Evolutionary conservation across 2,329 filamentous ascomycete genomes (phyloP).

Genomic region (Uncinocarpus reesii): DNA sequence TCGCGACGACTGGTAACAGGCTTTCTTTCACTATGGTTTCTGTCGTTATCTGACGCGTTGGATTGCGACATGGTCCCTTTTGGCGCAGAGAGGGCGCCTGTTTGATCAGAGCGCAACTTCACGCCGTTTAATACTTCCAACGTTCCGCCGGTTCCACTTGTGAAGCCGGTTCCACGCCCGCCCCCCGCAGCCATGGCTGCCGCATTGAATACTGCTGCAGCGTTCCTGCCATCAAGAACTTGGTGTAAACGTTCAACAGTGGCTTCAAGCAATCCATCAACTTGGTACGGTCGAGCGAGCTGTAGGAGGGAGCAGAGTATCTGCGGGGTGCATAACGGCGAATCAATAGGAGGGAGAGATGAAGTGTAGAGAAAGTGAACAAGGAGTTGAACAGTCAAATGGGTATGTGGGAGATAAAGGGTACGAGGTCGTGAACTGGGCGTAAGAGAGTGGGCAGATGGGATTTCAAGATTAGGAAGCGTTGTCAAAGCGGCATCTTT

Average conservation of each 20-base stretch:
- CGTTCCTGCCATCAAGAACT: constrained; percentile 83
- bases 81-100: constrained; percentile 1
- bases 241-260: constrained; percentile 84
- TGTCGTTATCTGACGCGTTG: constrained; percentile 33
- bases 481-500: constrained; percentile 4
- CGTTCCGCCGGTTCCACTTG: constrained; percentile 43
- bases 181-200: constrained; percentile 96
- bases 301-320: constrained; percentile 92
- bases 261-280: constrained; percentile 85
- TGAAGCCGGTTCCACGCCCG: constrained; percentile 67
- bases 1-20: constrained; percentile 21
- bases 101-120: constrained; percentile 20
- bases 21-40: constrained; percentile 1
- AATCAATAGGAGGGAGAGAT: constrained; percentile 64
- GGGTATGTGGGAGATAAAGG: constrained; percentile 86
- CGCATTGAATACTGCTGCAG: constrained; percentile 94
- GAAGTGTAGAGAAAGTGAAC: constrained; percentile 92
- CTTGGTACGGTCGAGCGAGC: constrained; percentile 80
- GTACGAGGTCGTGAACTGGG: constrained; percentile 64
- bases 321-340: constrained; percentile 79
- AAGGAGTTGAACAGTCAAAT: constrained; percentile 77
- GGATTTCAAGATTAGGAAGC: constrained; percentile 40
- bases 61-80: constrained; percentile 22
- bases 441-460: constrained; percentile 44
- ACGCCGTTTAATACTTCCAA: constrained; percentile 35